These are phyloP conservation scores for Hypoxylon fragiforme DNA, from an alignment of 495 filamentous ascomycete species.

Conservation along the genomic window DNA sequence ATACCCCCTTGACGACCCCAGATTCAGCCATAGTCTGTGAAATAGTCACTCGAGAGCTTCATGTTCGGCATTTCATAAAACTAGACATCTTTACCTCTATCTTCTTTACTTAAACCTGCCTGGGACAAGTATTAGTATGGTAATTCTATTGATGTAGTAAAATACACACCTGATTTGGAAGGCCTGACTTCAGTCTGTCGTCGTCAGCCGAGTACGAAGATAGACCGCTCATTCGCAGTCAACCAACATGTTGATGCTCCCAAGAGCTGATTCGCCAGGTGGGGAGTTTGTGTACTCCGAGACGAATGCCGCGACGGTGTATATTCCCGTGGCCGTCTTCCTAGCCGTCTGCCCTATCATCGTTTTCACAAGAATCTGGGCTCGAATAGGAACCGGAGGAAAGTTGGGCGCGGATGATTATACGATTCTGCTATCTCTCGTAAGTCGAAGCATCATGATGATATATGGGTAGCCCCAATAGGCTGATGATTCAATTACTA, in stretches of 20 bases:
- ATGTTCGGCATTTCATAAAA: neutral
- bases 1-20: neutral
- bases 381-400: slow-evolving; percentile 27
- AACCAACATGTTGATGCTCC: slow-evolving; percentile 4
- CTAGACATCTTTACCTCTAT: no score
- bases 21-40: no score
- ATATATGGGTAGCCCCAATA: neutral
- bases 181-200: no score
- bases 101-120: no score
- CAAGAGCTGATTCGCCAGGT: neutral
- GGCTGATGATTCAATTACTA: slow-evolving; percentile 1
- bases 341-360: slow-evolving; percentile 31
- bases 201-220: neutral
- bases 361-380: slow-evolving; percentile 33
- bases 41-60: no score
- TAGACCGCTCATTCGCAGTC: neutral
- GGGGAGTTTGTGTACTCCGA: slow-evolving; percentile 5
- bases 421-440: slow-evolving; percentile 34
- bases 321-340: slow-evolving; percentile 32
- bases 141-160: no score
- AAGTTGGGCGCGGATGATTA: slow-evolving; percentile 38
- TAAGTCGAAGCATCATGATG: slow-evolving; percentile 12
- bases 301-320: slow-evolving; percentile 26
- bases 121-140: no score
- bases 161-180: neutral